phyloP scores from a whole-genome alignment of 192 early-diverging fungal genomes.

The Coemansia sp. region DNA sequence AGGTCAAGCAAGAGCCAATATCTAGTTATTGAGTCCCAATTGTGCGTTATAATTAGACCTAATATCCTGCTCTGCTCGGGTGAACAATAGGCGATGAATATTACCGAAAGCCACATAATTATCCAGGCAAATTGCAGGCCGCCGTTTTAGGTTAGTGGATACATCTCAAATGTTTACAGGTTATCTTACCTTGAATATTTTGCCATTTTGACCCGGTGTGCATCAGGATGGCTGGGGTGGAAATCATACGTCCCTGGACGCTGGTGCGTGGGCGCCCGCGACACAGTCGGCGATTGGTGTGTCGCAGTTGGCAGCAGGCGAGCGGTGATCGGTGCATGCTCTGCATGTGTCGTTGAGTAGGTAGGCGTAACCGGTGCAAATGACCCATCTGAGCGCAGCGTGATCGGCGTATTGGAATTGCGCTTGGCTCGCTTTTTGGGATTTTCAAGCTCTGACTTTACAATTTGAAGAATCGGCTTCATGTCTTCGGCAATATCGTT shows the following conservation, averaged over 20 bases:
- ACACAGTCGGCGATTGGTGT: conserved; percentile 3
- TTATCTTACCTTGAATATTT: conserved; percentile 38
- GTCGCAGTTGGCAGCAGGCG: conserved; percentile 12
- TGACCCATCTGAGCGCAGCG: conserved; percentile 42
- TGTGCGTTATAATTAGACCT: conserved; percentile 21
- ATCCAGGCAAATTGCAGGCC: conserved; percentile 12
- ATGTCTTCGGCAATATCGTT: conserved; percentile 40
- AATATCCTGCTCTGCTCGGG: conserved; percentile 1
- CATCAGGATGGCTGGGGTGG: conserved; percentile 13
- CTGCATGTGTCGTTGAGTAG: conserved; percentile 9
- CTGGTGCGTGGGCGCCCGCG: conserved; percentile 20
- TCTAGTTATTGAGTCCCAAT: conserved; percentile 5
- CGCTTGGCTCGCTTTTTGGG: conserved; percentile 56
- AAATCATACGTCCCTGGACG: conserved; percentile 31
- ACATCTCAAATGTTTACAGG: background rate
- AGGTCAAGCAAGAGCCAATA: background rate
- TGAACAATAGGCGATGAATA: conserved; percentile 14
- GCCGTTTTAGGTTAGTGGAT: conserved; percentile 1
- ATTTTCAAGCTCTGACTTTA: conserved; percentile 48
- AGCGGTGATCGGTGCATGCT: conserved; percentile 4
- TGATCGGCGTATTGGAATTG: conserved; percentile 44
- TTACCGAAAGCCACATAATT: conserved; percentile 21
- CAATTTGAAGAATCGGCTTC: conserved; percentile 49
- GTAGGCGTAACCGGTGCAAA: conserved; percentile 32
- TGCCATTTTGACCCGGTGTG: conserved; percentile 37